These are phyloP conservation scores for Boletus subparvulus DNA, from an alignment of 768 basidiomycete genomes.

Conservation along the genomic window DNA sequence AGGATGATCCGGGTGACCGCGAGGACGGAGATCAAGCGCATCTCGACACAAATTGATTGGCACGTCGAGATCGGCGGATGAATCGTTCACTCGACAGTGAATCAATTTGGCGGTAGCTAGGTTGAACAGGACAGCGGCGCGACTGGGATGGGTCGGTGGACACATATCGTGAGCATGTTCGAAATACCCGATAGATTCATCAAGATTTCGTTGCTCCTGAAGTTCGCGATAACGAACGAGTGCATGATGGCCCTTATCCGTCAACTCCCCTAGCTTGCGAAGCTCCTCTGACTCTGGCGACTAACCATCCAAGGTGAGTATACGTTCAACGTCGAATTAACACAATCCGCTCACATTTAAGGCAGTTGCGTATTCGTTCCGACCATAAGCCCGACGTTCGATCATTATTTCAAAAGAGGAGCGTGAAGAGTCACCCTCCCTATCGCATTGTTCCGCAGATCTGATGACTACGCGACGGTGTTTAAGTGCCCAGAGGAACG, in stretches of 20 bases:
- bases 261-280: background rate
- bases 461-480: background rate
- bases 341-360: background rate
- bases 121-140: slow-evolving; percentile 7
- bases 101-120: slow-evolving; percentile 1
- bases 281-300: background rate
- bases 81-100: background rate
- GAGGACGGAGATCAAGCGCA: slow-evolving; percentile 3
- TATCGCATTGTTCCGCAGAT: background rate
- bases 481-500: background rate
- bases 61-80: background rate
- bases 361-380: too few species aligned
- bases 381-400: background rate
- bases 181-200: slow-evolving; percentile 19
- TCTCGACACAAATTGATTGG: slow-evolving; percentile 2
- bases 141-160: slow-evolving; percentile 13
- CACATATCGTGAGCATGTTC: slow-evolving; percentile 11
- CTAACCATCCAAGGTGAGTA: background rate
- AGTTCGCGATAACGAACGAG: background rate
- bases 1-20: slow-evolving; percentile 4
- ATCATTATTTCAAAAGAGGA: background rate
- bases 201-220: slow-evolving; percentile 6
- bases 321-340: background rate
- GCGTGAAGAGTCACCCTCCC: too few species aligned
- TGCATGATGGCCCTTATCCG: background rate